Percentiles rank a stretch among this genome's conserved stretches.
Conservation (phyloP, 2,329 filamentous ascomycete species). For the Phyllosticta capitalensis region DNA sequence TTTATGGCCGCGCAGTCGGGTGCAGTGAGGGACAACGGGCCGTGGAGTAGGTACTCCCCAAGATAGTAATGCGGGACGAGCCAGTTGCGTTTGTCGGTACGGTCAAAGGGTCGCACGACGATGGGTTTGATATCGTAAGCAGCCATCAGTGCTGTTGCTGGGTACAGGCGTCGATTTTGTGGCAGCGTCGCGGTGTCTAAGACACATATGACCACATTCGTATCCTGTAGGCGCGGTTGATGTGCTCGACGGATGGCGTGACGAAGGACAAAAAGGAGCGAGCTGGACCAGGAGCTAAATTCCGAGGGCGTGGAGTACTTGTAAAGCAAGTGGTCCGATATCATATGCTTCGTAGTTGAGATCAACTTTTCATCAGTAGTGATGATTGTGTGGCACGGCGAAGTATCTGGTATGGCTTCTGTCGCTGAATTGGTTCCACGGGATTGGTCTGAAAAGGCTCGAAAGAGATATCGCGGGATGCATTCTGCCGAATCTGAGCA, state of each 20-base stretch:
- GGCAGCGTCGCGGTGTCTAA: slow-evolving; percentile 1
- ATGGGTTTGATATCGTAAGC: neutral
- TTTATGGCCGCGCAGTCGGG: neutral
- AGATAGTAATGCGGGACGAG: slow-evolving; percentile 1
- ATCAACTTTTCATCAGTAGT: neutral
- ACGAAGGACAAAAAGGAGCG: neutral
- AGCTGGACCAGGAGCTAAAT: slow-evolving; percentile 6
- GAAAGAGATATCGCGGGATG: slow-evolving; percentile 7
- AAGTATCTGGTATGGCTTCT: neutral
- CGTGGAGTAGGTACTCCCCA: slow-evolving; percentile 2
- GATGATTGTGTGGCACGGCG: neutral
- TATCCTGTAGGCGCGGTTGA: neutral
- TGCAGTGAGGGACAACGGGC: neutral
- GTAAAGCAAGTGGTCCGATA: neutral
- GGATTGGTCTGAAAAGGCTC: neutral
- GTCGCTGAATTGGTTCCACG: neutral
- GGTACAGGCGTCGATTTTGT: neutral
- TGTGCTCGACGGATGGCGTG: neutral
- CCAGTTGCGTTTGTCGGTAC: neutral
- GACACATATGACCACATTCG: neutral
- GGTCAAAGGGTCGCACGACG: neutral
- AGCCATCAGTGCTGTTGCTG: neutral
- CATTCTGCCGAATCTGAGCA: neutral
- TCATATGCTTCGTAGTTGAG: neutral
- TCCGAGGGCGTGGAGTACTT: neutral